Evolutionary conservation across 2,329 filamentous ascomycete species (phyloP).

Genomic region (Phialemonium atrogriseum): DNA sequence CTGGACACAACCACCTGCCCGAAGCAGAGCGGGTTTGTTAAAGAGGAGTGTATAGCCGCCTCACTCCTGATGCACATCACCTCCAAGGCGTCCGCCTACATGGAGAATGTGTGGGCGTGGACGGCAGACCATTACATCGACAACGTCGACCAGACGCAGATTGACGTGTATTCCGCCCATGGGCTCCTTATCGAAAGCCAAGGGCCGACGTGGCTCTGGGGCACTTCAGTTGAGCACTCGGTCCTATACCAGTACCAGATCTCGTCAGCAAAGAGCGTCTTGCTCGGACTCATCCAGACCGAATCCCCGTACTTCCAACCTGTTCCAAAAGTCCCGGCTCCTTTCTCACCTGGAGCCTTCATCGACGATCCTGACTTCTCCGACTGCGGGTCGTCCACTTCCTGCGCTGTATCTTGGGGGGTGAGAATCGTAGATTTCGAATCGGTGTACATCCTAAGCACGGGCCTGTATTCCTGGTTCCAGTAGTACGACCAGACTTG

Average conservation of each 20-base stretch:
- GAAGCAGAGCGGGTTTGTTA: slow-evolving; percentile 7
- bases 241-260: neutral
- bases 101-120: slow-evolving; percentile 1
- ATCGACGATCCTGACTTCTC: neutral
- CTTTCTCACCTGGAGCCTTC: neutral
- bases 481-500: slow-evolving; percentile 35
- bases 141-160: neutral
- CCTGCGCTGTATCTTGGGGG: slow-evolving; percentile 49
- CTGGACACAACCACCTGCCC: slow-evolving; percentile 14
- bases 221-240: neutral
- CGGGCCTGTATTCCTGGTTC: slow-evolving; percentile 53
- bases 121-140: neutral
- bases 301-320: neutral
- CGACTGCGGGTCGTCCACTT: neutral
- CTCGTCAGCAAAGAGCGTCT: no score
- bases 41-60: no score
- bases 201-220: neutral
- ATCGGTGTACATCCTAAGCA: slow-evolving; percentile 42
- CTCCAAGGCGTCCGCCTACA: neutral
- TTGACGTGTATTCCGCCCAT: neutral
- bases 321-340: neutral
- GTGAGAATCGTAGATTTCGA: slow-evolving; percentile 44
- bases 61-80: no score
- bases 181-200: neutral
- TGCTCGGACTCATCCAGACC: neutral